These are phyloP conservation scores for Plantago elongata DNA, from an alignment of 257 asterid genomes.

Conservation along the genomic window DNA sequence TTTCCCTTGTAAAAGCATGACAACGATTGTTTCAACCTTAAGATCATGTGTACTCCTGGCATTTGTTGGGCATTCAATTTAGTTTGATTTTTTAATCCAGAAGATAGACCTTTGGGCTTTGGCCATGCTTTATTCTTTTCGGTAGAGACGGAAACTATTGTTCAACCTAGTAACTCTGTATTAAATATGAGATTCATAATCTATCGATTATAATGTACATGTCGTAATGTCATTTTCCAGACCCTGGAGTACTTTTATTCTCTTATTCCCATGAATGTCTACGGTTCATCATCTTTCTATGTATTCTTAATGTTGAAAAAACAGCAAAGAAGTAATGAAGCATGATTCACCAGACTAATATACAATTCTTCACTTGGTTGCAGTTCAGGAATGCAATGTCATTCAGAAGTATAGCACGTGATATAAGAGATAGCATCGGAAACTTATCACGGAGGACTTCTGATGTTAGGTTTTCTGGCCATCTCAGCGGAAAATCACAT, in stretches of 20 bases:
- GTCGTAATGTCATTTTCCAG: constrained; percentile 32
- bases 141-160: constrained; percentile 10
- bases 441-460: constrained; percentile 81
- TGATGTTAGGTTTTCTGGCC: constrained; percentile 63
- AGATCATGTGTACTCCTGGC: too few species aligned
- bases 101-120: constrained; percentile 14
- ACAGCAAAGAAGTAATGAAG: constrained; percentile 31
- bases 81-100: constrained; percentile 3
- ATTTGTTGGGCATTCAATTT: neutral
- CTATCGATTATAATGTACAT: constrained; percentile 38
- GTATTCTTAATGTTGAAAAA: constrained; percentile 14
- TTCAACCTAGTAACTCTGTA: constrained; percentile 27
- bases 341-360: constrained; percentile 16
- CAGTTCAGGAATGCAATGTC: constrained; percentile 52
- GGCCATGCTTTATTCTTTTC: constrained; percentile 16
- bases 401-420: constrained; percentile 86
- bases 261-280: constrained; percentile 19
- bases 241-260: neutral
- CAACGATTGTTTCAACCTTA: too few species aligned
- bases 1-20: too few species aligned
- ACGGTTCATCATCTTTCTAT: constrained; percentile 25
- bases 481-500: constrained; percentile 68
- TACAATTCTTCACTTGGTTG: constrained; percentile 1
- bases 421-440: constrained; percentile 81
- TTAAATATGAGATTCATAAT: constrained; percentile 33